phyloP scores from a whole-genome alignment of 495 filamentous ascomycete species.

The Penicillium canescens region DNA sequence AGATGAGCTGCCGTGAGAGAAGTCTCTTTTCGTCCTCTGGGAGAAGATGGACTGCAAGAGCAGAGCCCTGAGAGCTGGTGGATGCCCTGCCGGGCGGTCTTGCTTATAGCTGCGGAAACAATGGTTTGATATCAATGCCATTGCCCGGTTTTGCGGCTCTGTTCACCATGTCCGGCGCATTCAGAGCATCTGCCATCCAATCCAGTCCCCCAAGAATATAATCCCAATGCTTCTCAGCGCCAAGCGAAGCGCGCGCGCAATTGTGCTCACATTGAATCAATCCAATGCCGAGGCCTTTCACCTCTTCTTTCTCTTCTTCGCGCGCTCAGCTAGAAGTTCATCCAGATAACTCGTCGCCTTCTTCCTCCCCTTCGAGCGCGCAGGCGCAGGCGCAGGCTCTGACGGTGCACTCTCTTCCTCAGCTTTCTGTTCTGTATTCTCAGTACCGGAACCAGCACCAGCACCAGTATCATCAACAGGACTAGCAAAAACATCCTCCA shows the following conservation, averaged over 20 bases:
- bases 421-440: not conserved
- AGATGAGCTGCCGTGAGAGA: not conserved
- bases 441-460: constrained; percentile 6
- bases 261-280: constrained; percentile 3
- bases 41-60: too few relatives aligned
- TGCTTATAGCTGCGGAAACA: not conserved
- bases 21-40: not conserved
- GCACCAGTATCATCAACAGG: not conserved
- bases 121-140: not conserved
- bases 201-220: not conserved
- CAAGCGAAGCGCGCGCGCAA: not conserved
- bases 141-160: too few relatives aligned
- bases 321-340: constrained; percentile 49
- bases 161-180: not conserved
- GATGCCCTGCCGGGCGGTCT: too few relatives aligned
- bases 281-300: constrained; percentile 25
- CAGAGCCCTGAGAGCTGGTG: too few relatives aligned
- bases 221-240: not conserved
- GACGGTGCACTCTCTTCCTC: constrained; percentile 3
- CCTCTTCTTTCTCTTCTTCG: constrained; percentile 57
- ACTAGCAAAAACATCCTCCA: constrained; percentile 7
- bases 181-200: not conserved
- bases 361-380: constrained; percentile 31
- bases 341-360: constrained; percentile 52
- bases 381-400: constrained; percentile 11